phyloP scores from a whole-genome alignment of 345 rosid genomes.

The Rhizophora apiculata region DNA sequence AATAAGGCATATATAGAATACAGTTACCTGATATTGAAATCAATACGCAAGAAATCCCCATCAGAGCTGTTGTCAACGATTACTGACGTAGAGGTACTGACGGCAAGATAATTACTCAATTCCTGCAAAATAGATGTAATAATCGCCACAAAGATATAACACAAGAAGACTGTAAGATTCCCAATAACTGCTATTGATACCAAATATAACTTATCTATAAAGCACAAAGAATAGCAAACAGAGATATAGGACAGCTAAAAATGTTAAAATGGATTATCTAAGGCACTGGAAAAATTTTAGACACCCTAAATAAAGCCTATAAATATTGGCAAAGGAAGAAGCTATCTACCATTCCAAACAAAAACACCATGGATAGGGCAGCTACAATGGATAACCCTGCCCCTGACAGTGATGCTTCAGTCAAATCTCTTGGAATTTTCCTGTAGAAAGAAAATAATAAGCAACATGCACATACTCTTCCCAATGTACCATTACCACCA shows the following conservation, averaged over 20 bases:
- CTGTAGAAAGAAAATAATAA: constrained; percentile 39
- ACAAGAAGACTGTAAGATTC: neutral
- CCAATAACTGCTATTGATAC: neutral
- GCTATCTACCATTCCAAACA: constrained; percentile 91
- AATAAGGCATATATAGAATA: too few relatives aligned
- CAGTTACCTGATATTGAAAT: constrained; percentile 82
- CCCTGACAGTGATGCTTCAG: constrained; percentile 94
- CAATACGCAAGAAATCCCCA: constrained; percentile 84
- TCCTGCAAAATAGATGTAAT: constrained; percentile 54
- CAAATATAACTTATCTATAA: neutral
- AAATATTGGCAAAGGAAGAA: constrained; percentile 1
- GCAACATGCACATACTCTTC: neutral
- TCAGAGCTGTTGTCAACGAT: constrained; percentile 89
- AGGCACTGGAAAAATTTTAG: neutral
- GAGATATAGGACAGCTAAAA: neutral
- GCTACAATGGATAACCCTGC: constrained; percentile 92
- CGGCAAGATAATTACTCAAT: constrained; percentile 70
- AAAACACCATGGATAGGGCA: constrained; percentile 77
- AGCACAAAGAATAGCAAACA: neutral
- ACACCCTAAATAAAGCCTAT: neutral
- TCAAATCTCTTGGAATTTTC: constrained; percentile 99
- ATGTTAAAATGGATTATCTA: neutral
- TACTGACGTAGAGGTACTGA: constrained; percentile 75
- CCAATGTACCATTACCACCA: neutral
- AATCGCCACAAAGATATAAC: neutral